phyloP scores from a whole-genome alignment of 2,329 filamentous ascomycete species.

The Trichoderma brevicompactum region DNA sequence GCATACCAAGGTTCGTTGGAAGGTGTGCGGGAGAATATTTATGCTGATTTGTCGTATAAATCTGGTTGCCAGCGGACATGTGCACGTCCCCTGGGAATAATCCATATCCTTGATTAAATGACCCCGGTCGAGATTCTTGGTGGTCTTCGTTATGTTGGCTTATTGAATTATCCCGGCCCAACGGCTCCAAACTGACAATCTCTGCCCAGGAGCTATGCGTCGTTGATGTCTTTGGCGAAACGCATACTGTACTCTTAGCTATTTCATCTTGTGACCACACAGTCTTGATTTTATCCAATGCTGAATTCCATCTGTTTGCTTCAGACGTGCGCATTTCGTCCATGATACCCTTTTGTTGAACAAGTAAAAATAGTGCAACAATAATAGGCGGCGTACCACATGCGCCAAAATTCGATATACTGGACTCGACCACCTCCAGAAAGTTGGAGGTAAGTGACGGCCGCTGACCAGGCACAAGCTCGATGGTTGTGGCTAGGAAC shows the following conservation, averaged over 20 bases:
- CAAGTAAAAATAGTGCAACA: slow-evolving; percentile 15
- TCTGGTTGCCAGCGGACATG: neutral
- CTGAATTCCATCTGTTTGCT: slow-evolving; percentile 18
- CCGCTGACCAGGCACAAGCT: slow-evolving; percentile 19
- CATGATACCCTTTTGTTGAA: slow-evolving; percentile 15
- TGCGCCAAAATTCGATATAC: slow-evolving; percentile 19
- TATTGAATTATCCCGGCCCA: neutral
- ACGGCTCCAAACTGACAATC: neutral
- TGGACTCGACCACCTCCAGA: slow-evolving; percentile 20
- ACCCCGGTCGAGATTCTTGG: neutral
- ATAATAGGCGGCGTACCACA: slow-evolving; percentile 14
- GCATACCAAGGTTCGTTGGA: neutral
- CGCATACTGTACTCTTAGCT: neutral
- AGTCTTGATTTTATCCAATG: slow-evolving; percentile 5
- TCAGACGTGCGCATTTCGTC: slow-evolving; percentile 23
- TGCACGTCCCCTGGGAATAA: slow-evolving; percentile 10
- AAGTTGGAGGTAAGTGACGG: slow-evolving; percentile 24
- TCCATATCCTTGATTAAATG: slow-evolving; percentile 3
- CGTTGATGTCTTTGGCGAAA: slow-evolving; percentile 3
- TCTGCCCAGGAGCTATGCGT: neutral
- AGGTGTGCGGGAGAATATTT: slow-evolving; percentile 22
- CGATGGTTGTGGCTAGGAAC: slow-evolving; percentile 18
- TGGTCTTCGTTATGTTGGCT: neutral
- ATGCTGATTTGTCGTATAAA: slow-evolving; percentile 11
- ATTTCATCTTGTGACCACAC: slow-evolving; percentile 8